Percentiles rank a stretch among this genome's conserved stretches.
These are phyloP conservation scores for Thermomucor indicae-seudaticae DNA, from an alignment of 371 early-diverging fungal species.

Conservation along the genomic window DNA sequence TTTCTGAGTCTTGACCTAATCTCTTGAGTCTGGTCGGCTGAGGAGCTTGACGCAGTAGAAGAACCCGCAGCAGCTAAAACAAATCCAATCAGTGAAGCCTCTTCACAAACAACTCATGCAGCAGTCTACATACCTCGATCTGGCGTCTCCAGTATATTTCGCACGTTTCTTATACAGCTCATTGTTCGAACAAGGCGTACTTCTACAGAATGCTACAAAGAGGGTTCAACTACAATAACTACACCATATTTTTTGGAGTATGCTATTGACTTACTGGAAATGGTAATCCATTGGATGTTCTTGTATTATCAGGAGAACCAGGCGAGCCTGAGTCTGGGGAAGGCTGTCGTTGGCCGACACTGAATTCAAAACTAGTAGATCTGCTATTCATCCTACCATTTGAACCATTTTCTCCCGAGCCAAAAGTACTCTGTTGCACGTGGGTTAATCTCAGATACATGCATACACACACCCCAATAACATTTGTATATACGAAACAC, in stretches of 20 bases:
- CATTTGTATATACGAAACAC: no score
- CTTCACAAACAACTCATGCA: background rate
- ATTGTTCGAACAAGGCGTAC: conserved; percentile 40
- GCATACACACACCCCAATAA: no score
- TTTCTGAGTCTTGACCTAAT: conserved; percentile 31
- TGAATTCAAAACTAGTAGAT: no score
- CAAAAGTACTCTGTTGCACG: no score
- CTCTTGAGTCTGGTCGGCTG: conserved; percentile 28
- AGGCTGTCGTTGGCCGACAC: no score
- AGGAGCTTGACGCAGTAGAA: conserved; percentile 15
- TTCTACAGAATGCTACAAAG: conserved; percentile 41
- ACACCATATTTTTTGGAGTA: no score
- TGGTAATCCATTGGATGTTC: conserved; percentile 13
- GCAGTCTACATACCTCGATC: conserved; percentile 15
- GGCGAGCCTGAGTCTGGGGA: no score
- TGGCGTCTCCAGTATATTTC: conserved; percentile 31
- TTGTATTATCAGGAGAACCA: no score
- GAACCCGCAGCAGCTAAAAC: conserved; percentile 3
- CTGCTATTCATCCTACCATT: no score
- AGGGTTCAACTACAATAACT: background rate
- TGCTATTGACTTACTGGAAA: conserved; percentile 27
- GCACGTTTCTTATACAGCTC: conserved; percentile 40
- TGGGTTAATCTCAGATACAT: no score
- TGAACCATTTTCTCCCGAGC: no score
- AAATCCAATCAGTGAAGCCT: background rate